Conservation (phyloP, 805 yeast species). For the Scheffersomyces lignosus region DNA sequence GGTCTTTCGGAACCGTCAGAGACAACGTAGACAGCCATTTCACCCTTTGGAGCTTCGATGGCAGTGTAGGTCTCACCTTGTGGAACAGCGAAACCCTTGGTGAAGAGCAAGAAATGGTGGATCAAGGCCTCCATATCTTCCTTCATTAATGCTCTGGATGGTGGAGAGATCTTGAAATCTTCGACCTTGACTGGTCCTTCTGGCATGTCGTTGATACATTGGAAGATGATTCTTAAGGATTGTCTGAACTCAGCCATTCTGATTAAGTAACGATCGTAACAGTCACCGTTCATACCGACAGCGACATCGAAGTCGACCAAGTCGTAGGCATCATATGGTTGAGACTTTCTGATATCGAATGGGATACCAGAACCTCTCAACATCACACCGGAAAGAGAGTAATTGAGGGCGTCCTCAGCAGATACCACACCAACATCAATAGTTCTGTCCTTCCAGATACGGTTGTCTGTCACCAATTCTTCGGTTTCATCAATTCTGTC, state of each 20-base stretch:
- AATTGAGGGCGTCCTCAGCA: slow-evolving; percentile 85
- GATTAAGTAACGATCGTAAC: slow-evolving; percentile 84
- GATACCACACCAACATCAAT: slow-evolving; percentile 75
- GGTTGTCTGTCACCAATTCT: slow-evolving; percentile 84
- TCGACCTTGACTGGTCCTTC: slow-evolving; percentile 90
- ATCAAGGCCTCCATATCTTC: slow-evolving; percentile 91
- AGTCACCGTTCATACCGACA: slow-evolving; percentile 85
- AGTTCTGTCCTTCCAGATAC: slow-evolving; percentile 91
- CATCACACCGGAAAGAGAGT: slow-evolving; percentile 83
- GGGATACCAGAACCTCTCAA: slow-evolving; percentile 90
- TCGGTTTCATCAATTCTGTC: slow-evolving; percentile 90
- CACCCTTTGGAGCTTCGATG: slow-evolving; percentile 94
- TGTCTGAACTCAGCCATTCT: slow-evolving; percentile 94
- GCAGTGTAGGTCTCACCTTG: slow-evolving; percentile 90
- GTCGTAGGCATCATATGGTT: slow-evolving; percentile 89
- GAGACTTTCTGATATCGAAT: slow-evolving; percentile 79
- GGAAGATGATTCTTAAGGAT: slow-evolving; percentile 83
- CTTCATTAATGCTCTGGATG: slow-evolving; percentile 80
- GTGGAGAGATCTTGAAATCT: slow-evolving; percentile 82
- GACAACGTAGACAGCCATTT: slow-evolving; percentile 87
- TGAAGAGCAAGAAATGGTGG: slow-evolving; percentile 83
- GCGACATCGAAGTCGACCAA: slow-evolving; percentile 83
- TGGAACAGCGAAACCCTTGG: slow-evolving; percentile 88
- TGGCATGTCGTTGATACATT: slow-evolving; percentile 89
- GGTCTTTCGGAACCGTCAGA: slow-evolving; percentile 91